These are phyloP conservation scores for Candida ascalaphidarum DNA, from an alignment of 805 yeast species.

Conservation along the genomic window DNA sequence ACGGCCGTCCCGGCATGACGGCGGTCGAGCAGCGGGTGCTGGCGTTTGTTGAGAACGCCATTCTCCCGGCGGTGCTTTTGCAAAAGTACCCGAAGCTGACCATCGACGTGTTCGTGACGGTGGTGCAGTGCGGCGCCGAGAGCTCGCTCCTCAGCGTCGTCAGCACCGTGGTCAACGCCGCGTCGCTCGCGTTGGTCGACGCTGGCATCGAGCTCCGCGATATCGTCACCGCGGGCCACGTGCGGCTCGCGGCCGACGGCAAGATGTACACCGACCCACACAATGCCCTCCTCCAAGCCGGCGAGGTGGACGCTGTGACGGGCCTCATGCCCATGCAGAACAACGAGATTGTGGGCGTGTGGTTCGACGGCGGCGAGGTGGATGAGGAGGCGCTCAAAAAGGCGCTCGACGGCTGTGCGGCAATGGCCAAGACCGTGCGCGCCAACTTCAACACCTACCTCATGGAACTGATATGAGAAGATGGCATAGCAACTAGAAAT, in stretches of 20 bases:
- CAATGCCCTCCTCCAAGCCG: not conserved
- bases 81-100: constrained; percentile 85
- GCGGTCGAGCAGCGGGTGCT: constrained; percentile 39
- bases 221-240: constrained; percentile 60
- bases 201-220: constrained; percentile 78
- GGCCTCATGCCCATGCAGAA: constrained; percentile 47
- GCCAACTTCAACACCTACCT: constrained; percentile 39
- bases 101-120: constrained; percentile 66
- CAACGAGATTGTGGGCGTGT: constrained; percentile 52
- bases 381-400: constrained; percentile 12
- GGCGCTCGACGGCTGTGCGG: constrained; percentile 36
- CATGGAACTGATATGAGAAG: constrained; percentile 4
- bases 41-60: constrained; percentile 43
- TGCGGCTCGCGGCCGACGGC: constrained; percentile 9
- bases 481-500: too few relatives aligned
- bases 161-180: constrained; percentile 50
- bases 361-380: constrained; percentile 33
- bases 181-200: constrained; percentile 72
- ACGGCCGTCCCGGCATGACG: constrained; percentile 25
- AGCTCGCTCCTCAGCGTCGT: constrained; percentile 28
- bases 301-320: constrained; percentile 16
- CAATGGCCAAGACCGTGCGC: constrained; percentile 34
- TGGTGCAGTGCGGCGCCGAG: constrained; percentile 40
- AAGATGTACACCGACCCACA: constrained; percentile 1
- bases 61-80: constrained; percentile 46